phyloP scores from a whole-genome alignment of 73 alveolate genomes.

The Diophrys sp. region DNA sequence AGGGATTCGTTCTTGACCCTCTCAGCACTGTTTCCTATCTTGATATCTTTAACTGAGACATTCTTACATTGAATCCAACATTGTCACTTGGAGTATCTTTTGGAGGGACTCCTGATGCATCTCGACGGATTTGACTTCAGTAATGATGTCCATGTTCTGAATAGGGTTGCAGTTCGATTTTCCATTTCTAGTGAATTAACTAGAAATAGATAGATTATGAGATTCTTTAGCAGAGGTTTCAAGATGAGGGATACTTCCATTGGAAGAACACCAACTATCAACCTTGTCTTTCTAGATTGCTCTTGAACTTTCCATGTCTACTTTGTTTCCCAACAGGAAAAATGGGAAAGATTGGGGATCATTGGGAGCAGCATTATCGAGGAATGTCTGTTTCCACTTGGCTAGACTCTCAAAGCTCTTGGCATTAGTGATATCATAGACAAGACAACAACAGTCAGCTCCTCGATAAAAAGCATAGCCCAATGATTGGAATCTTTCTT shows the following conservation, averaged over 20 bases:
- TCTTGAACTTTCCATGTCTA: constrained; percentile 51
- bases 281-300: constrained; percentile 17
- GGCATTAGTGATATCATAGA: constrained; percentile 62
- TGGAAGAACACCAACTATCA: constrained; percentile 7
- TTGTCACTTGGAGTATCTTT: too few relatives aligned
- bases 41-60: too few relatives aligned
- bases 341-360: constrained; percentile 61
- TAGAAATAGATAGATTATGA: too few relatives aligned
- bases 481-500: constrained; percentile 52
- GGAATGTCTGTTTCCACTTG: constrained; percentile 53
- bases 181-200: too few relatives aligned
- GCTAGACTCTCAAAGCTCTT: constrained; percentile 40
- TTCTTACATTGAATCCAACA: too few relatives aligned
- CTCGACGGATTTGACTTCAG: too few relatives aligned
- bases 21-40: too few relatives aligned
- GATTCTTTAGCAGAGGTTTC: constrained; percentile 35
- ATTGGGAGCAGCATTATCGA: constrained; percentile 48
- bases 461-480: constrained; percentile 57
- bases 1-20: too few relatives aligned
- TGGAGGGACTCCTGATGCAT: too few relatives aligned
- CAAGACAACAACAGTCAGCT: constrained; percentile 54
- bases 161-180: too few relatives aligned
- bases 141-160: too few relatives aligned
- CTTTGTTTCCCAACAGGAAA: constrained; percentile 53
- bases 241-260: constrained; percentile 13